Evolutionary conservation across 2,329 filamentous ascomycete species (phyloP).

Genomic region (Cladophialophora carrionii): DNA sequence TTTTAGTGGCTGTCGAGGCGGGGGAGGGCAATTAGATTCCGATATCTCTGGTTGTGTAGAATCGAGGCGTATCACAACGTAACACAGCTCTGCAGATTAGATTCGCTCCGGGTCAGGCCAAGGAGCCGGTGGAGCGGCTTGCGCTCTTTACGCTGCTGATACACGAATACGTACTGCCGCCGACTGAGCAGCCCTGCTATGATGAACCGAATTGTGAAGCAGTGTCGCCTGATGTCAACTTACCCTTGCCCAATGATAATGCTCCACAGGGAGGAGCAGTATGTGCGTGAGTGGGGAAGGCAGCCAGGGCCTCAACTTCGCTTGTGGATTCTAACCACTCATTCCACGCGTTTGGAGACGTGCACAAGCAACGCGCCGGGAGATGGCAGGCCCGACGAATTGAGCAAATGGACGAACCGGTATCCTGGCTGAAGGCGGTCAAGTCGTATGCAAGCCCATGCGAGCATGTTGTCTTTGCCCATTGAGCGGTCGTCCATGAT

Average conservation of each 20-base stretch:
- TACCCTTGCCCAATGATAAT: background rate
- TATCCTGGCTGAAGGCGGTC: conserved; percentile 77
- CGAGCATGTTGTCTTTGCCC: conserved; percentile 74
- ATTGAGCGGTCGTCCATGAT: conserved; percentile 80
- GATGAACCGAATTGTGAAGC: background rate
- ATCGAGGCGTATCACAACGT: background rate
- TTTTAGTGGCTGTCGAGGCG: background rate
- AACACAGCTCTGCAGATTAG: background rate
- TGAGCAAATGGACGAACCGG: conserved; percentile 74
- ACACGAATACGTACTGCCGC: background rate
- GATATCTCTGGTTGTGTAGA: background rate
- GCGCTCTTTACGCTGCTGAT: background rate
- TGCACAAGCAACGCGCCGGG: conserved; percentile 73
- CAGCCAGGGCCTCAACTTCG: conserved; percentile 6
- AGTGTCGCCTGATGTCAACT: background rate
- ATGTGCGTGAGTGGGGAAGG: conserved; percentile 11
- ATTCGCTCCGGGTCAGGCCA: background rate
- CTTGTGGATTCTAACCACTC: conserved; percentile 8
- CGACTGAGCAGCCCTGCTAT: background rate
- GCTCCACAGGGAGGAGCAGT: background rate
- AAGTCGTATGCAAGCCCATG: conserved; percentile 86
- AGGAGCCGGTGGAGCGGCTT: background rate
- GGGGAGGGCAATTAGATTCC: background rate
- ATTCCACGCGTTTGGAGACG: conserved; percentile 61
- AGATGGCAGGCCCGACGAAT: conserved; percentile 67